Conservation (phyloP, 768 basidiomycete genomes). For the Sutorius australiensis region DNA sequence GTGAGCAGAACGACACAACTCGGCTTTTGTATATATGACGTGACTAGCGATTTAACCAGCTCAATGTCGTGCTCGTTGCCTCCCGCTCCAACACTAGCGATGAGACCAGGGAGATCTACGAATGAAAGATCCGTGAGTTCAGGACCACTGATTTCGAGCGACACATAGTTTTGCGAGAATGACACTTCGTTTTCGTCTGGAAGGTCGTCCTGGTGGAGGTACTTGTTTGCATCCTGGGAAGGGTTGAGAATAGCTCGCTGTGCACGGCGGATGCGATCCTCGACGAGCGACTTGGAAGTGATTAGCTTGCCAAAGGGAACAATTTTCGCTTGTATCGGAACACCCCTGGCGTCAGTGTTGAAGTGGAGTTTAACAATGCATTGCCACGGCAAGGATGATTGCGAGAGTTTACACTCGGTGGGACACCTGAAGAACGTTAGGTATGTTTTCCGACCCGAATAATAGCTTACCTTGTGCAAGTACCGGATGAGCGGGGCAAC, state of each 20-base stretch:
- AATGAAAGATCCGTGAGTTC: constrained; percentile 63
- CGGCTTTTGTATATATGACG: constrained; percentile 56
- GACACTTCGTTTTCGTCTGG: constrained; percentile 21
- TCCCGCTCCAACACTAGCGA: constrained; percentile 48
- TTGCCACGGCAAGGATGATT: constrained; percentile 41
- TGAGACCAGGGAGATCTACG: constrained; percentile 62
- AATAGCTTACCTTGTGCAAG: constrained; percentile 59
- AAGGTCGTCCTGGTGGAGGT: constrained; percentile 9
- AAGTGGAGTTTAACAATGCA: constrained; percentile 49
- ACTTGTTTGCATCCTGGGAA: constrained; percentile 14
- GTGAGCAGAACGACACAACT: constrained; percentile 71
- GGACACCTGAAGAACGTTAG: constrained; percentile 43
- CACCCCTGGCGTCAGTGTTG: constrained; percentile 37
- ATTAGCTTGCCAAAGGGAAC: constrained; percentile 48
- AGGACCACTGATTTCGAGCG: constrained; percentile 54
- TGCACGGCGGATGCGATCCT: constrained; percentile 63
- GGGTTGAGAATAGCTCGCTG: constrained; percentile 68
- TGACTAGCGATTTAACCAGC: constrained; percentile 56
- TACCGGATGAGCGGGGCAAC: constrained; percentile 67
- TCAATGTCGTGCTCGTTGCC: constrained; percentile 56
- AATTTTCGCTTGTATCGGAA: constrained; percentile 36
- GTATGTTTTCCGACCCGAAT: neutral
- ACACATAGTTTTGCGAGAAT: constrained; percentile 58
- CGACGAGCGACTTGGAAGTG: constrained; percentile 48
- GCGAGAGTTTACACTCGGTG: constrained; percentile 52